A percentile compares a stretch with the other conserved stretches of the same genome.
Evolutionary conservation across 805 yeast genomes (phyloP).

Genomic region (Jamesozyma rosinii): DNA sequence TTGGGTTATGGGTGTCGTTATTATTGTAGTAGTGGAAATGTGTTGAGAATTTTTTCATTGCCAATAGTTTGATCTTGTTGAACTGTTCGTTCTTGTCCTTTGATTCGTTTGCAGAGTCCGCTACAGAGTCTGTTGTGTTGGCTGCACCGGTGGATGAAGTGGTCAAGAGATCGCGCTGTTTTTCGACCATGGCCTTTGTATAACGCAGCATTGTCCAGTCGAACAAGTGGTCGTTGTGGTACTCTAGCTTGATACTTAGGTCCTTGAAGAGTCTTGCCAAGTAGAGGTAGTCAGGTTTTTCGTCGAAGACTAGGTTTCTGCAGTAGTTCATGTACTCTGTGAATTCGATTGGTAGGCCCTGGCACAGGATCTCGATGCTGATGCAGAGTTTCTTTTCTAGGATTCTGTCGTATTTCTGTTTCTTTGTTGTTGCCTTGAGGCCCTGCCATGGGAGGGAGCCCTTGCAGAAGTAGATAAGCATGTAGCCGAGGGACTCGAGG

Average conservation of each 20-base stretch:
- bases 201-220: slow-evolving; percentile 76
- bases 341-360: slow-evolving; percentile 88
- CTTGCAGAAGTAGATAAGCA: slow-evolving; percentile 84
- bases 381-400: slow-evolving; percentile 92
- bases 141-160: too few relatives aligned
- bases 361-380: slow-evolving; percentile 73
- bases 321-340: slow-evolving; percentile 80
- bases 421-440: slow-evolving; percentile 88
- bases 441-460: slow-evolving; percentile 99
- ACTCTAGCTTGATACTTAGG: slow-evolving; percentile 76
- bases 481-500: slow-evolving; percentile 89
- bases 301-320: slow-evolving; percentile 85
- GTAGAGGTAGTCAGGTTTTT: slow-evolving; percentile 88
- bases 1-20: slow-evolving; percentile 28
- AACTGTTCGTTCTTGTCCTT: slow-evolving; percentile 27
- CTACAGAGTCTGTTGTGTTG: neutral
- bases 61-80: slow-evolving; percentile 27
- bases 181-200: slow-evolving; percentile 29
- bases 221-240: slow-evolving; percentile 85
- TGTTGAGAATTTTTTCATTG: slow-evolving; percentile 30
- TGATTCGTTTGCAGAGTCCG: neutral
- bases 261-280: slow-evolving; percentile 85
- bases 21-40: slow-evolving; percentile 30
- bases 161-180: slow-evolving; percentile 16
- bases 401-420: slow-evolving; percentile 93